phyloP scores from a whole-genome alignment of 2,329 filamentous ascomycete genomes.

The Paecilomyces formosus region DNA sequence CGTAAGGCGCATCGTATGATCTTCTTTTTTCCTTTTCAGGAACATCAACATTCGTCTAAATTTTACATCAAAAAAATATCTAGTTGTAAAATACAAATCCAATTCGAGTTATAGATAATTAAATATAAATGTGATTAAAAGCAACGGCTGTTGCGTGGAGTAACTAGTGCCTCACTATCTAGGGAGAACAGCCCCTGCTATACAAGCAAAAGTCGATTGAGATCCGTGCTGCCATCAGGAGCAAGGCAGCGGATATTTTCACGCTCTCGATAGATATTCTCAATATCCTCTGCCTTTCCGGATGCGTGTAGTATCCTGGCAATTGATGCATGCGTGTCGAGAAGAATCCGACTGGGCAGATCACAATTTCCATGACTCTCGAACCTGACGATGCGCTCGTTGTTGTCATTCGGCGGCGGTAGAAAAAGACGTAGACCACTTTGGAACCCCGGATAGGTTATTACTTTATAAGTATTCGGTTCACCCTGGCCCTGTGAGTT shows the following conservation, averaged over 20 bases:
- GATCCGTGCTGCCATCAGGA: no score
- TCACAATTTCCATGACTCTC: neutral
- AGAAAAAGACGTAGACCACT: neutral
- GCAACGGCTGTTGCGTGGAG: neutral
- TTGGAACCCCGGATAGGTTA: neutral
- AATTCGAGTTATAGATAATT: neutral
- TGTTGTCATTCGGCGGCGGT: neutral
- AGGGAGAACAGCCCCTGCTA: no score
- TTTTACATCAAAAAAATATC: no score
- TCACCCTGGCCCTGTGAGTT: neutral
- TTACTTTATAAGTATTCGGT: neutral
- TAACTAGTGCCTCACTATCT: no score
- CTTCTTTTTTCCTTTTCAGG: neutral
- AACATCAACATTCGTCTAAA: neutral
- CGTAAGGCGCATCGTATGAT: neutral
- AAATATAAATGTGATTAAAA: neutral
- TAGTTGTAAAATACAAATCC: no score
- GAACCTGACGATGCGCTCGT: neutral
- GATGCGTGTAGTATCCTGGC: neutral
- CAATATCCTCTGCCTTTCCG: neutral
- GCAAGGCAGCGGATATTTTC: neutral
- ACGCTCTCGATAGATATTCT: neutral
- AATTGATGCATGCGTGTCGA: neutral
- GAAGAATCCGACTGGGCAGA: conserved; percentile 1
- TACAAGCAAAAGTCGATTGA: no score